Evolutionary conservation across 257 asterid species (phyloP), one percentile per base, ranked within the genome.

Genomic region (Ligustrum vulgare): DNA sequence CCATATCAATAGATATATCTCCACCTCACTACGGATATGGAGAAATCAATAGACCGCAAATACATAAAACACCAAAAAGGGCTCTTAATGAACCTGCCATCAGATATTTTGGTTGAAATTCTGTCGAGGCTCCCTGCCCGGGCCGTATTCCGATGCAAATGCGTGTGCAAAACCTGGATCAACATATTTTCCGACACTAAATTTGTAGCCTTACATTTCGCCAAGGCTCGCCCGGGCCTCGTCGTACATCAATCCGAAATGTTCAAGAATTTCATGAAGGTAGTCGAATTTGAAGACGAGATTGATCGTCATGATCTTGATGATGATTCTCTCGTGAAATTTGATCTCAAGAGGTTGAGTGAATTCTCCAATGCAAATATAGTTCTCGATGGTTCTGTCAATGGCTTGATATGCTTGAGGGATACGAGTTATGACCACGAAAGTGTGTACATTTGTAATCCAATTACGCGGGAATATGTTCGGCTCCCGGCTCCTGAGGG

Each of bases 361-460:
- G 34, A 2, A 9, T 33, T 20, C 47, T 18, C 70, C n/a, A 7
- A 22, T 41, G 36, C 15, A 5, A 2, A 16, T 18, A 67, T 76
- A 5, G 60, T 36, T 3, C 11, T 73, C 0, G 7, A n/a, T 8
- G 80, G 85, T 8, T 77, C 86, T 0, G 74, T 73, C 4, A 72
- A 82, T 49, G 87, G 83, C 5, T 72, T 80, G n/a, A 39, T 84
- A 37, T 73, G 72, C 12, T 49, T 84, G 33, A 70, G 70, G 5
- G 58, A 45, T 16, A 13, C n/a, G 12, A 16, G 0, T 4, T 0
- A 1, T 9, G 7, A n/a, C 0, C 54, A 32, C 0, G 41, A 73
- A 10, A 32, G 6, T 34, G 28, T 76, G 9, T 79, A 37, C 43
- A 6, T 51, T 51, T 88, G 89, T 79, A 88, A 88, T 73, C 90